Base-by-base conservation (phyloP, 2,329 filamentous ascomycete genomes). In the Meredithiella fracta region DNA sequence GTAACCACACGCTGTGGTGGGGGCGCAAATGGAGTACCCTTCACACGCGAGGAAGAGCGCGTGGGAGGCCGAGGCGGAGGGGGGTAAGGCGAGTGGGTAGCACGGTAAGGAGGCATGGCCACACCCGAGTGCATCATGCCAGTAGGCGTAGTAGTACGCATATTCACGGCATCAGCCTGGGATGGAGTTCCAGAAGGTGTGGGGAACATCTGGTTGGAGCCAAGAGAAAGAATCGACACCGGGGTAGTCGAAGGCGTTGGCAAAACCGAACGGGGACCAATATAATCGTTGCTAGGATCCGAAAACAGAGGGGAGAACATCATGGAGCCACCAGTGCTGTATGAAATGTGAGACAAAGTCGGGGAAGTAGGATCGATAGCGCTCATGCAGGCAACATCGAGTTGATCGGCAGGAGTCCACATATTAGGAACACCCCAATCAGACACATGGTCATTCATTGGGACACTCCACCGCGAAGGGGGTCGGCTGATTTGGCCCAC, bases 161-260 rank as follows among this genome's bases (percentile, higher is more conserved):
- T 37, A 11, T 17, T 20, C 29, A 55, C 53, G 17, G 23, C 38
- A 29, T 53, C 53, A 11, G 38, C 31, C 11, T 54, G 57, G 17
- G 37, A 51, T 15, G 57, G 57, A 29, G 57, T 49, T 31, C 38
- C 50, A 15, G 38, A 37, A 20, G 57, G 57, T 2, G 53, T 54
- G 14, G 57, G 57, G 50, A 58, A 58, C 2, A 58, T 58, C 17
- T 55, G 53, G 11, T 53, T 53, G 15, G 57, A 56, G 29, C 57
- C 54, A 20, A 55, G 22, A n/a, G 57, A 58, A 6, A 52, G 26
- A 11, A 58, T 38, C 8, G 57, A 58, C 20, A 58, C 57, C 1
- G 57, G 57, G 3, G 57, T 58, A 26, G 57, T 58, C 22, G 57
- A 58, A 20, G 57, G 57, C 17, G 57, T 58, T 14, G 57, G 57